Evolutionary conservation across 2,329 filamentous ascomycete genomes (phyloP).

Genomic region (Cytospora piceicola): DNA sequence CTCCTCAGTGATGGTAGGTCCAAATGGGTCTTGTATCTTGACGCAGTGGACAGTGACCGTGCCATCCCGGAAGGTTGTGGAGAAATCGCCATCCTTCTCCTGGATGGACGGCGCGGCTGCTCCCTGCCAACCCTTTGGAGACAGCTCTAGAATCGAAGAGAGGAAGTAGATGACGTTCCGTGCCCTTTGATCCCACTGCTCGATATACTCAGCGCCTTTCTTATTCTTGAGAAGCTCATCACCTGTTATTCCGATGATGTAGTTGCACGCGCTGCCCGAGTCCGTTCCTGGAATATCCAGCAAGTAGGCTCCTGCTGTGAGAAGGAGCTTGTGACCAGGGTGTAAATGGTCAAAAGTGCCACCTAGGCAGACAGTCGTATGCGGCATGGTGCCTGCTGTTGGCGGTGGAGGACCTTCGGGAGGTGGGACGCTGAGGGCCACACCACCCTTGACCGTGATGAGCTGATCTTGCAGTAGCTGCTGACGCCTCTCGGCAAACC

Average conservation of each 20-base stretch:
- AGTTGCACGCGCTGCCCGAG: constrained; percentile 51
- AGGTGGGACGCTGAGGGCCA: constrained; percentile 47
- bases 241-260: constrained; percentile 87
- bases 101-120: constrained; percentile 43
- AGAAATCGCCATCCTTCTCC: constrained; percentile 49
- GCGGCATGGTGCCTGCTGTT: constrained; percentile 40
- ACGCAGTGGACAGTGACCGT: constrained; percentile 74
- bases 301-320: constrained; percentile 82
- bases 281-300: constrained; percentile 55
- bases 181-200: constrained; percentile 79
- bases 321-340: constrained; percentile 90
- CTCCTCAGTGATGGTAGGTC: constrained; percentile 85
- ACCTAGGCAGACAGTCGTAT: constrained; percentile 75
- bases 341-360: constrained; percentile 98
- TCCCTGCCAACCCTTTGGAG: constrained; percentile 49
- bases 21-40: constrained; percentile 84
- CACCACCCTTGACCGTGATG: constrained; percentile 55
- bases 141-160: constrained; percentile 59
- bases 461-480: constrained; percentile 55
- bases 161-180: constrained; percentile 73
- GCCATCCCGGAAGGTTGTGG: constrained; percentile 62
- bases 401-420: constrained; percentile 29
- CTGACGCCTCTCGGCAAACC: constrained; percentile 51
- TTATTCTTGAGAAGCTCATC: constrained; percentile 87
- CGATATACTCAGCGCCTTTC: constrained; percentile 79